Conservation (phyloP, 768 basidiomycete species). For the Termitomyces sp. region DNA sequence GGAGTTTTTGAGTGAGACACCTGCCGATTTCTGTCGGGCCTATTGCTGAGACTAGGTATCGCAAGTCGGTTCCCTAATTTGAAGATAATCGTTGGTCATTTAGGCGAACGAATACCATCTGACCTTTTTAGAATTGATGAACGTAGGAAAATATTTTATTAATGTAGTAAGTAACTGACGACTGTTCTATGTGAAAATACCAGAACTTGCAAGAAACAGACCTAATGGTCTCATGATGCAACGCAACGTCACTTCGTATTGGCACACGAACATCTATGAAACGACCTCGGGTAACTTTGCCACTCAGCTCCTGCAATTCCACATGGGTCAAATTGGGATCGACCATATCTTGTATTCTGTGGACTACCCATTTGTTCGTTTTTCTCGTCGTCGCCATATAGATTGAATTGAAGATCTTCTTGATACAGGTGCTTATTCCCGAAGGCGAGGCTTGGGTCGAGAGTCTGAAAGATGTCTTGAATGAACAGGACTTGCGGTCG, state of each 20-base stretch:
- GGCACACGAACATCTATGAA: conserved; percentile 34
- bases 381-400: no score
- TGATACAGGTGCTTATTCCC: conserved; percentile 14
- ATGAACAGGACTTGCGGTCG: conserved; percentile 15
- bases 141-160: conserved; percentile 17
- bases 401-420: not conserved
- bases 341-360: conserved; percentile 37
- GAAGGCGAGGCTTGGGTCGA: conserved; percentile 21
- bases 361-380: conserved; percentile 29
- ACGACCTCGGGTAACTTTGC: conserved; percentile 38
- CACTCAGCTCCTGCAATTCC: conserved; percentile 31
- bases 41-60: not conserved
- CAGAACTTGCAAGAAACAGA: conserved; percentile 26
- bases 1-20: conserved; percentile 32
- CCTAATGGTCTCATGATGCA: conserved; percentile 30
- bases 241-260: conserved; percentile 31
- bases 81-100: conserved; percentile 37
- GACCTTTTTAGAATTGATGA: conserved; percentile 35
- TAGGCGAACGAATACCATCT: conserved; percentile 37
- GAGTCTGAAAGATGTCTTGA: conserved; percentile 15
- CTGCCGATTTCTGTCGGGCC: not conserved
- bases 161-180: not conserved
- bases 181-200: not conserved
- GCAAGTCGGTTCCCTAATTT: conserved; percentile 35
- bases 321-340: conserved; percentile 33